Base-by-base conservation (phyloP, 352 stramenopile species). In the Globisporangium cederbergense region DNA sequence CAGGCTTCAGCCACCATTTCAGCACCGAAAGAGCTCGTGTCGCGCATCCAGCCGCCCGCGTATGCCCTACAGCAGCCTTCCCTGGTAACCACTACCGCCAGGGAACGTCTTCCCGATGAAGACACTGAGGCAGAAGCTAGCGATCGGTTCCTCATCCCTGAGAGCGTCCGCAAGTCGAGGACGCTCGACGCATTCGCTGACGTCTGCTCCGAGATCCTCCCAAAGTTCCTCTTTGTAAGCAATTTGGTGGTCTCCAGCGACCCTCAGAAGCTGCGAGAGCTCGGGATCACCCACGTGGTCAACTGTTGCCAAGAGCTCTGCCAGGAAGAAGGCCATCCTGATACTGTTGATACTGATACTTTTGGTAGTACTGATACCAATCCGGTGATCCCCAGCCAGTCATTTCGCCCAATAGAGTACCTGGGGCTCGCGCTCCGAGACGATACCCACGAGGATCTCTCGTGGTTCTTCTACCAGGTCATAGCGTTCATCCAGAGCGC, bases 121-220 rank as follows among this genome's bases (percentile, higher is more conserved):
- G 40, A 20, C 2, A 52, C 16, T 14, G 22, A 11, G 1, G 11
- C 16, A 2, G 22, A 6, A 0, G 11, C 4, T 13, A 38, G 10
- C 16, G 66, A 67, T 10, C 54, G 40, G 2, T 83, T 85, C 57
- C 20, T 68, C 9, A 61, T 84, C 18, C 78, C 81, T 3, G 81
- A 90, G 47, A 90, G 81, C 45, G 81, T 89, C n/a, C 78, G 81
- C 28, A 86, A 83, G 56, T 78, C 77, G 22, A 64, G 64, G 14
- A 72, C 67, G 25, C 56, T 88, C 25, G 67, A 73, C 14, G 66
- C 67, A 7, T 80, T 75, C n/a, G 67, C 62, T 1, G 62, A 75
- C 20, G 70, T 83, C n/a, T 90, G 79, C 52, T 89, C 79, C 0
- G 79, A 89, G 62, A 88, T 90, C 43, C 36, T 90, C 1, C 64